These are phyloP conservation scores for Cercophora samala DNA, from an alignment of 495 filamentous ascomycete species.

Conservation along the genomic window DNA sequence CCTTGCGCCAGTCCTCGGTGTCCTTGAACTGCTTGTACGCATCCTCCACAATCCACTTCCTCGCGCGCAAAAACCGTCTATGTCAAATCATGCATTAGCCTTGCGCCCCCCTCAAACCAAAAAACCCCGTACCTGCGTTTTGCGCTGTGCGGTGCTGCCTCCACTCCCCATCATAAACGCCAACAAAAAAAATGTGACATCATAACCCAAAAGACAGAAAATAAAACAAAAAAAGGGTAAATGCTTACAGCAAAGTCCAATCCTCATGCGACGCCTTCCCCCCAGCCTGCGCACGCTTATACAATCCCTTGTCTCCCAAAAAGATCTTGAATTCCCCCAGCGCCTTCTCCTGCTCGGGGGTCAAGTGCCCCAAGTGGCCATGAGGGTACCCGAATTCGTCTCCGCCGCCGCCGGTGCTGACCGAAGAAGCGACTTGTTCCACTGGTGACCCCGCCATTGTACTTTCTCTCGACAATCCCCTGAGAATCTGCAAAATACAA, in stretches of 20 bases:
- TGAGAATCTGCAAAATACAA: no score
- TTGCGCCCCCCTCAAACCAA: neutral
- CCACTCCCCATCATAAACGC: neutral
- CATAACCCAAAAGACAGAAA: neutral
- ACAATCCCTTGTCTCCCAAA: constrained; percentile 62
- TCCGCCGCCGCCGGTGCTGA: constrained; percentile 25
- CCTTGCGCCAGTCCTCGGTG: constrained; percentile 81
- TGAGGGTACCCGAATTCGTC: constrained; percentile 53
- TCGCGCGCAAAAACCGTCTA: constrained; percentile 79
- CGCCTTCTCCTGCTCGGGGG: constrained; percentile 59
- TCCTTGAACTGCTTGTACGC: constrained; percentile 83
- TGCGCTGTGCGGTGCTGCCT: neutral
- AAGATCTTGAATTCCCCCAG: constrained; percentile 65
- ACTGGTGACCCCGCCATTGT: constrained; percentile 17
- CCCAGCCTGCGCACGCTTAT: constrained; percentile 48
- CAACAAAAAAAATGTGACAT: neutral
- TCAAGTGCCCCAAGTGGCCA: constrained; percentile 74
- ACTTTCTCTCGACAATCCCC: neutral
- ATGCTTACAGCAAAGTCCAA: constrained; percentile 76
- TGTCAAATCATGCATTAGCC: constrained; percentile 5
- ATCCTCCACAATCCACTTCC: constrained; percentile 66
- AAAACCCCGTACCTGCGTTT: neutral
- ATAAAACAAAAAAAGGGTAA: constrained; percentile 11
- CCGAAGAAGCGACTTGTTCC: constrained; percentile 15
- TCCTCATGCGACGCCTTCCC: constrained; percentile 67